These are phyloP conservation scores for Monilinia laxa DNA, from an alignment of 2,329 filamentous ascomycete species.

Conservation along the genomic window DNA sequence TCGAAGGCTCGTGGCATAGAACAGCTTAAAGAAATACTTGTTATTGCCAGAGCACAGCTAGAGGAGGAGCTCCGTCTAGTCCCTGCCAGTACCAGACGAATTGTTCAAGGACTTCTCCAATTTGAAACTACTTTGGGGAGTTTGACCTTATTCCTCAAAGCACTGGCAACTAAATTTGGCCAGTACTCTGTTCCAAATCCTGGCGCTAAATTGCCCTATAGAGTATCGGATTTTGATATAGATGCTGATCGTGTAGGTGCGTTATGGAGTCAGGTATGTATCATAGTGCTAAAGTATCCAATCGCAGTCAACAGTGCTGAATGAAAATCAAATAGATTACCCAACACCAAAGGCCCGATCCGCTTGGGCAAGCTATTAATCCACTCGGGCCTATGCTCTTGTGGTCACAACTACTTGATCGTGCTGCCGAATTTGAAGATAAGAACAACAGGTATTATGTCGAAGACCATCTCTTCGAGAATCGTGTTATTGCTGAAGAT, in stretches of 20 bases:
- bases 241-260: constrained; percentile 14
- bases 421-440: constrained; percentile 36
- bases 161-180: constrained; percentile 13
- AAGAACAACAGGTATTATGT: constrained; percentile 24
- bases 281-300: not conserved
- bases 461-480: constrained; percentile 27
- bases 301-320: not conserved
- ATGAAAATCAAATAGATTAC: constrained; percentile 4
- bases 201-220: not conserved
- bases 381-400: not conserved
- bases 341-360: not conserved
- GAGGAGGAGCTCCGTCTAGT: constrained; percentile 19
- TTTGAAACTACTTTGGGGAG: not conserved
- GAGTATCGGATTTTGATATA: constrained; percentile 5
- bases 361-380: not conserved
- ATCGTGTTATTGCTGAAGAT: constrained; percentile 26
- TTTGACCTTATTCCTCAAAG: constrained; percentile 5
- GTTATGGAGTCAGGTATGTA: constrained; percentile 12
- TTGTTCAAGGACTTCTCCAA: not conserved
- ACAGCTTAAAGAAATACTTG: constrained; percentile 19
- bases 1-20: not conserved
- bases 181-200: constrained; percentile 1
- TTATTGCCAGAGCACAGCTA: constrained; percentile 8
- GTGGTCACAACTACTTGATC: constrained; percentile 32
- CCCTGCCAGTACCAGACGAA: not conserved